Evolutionary conservation across 192 early-diverging fungal species (phyloP).

Genomic region (Podochytrium sp.): DNA sequence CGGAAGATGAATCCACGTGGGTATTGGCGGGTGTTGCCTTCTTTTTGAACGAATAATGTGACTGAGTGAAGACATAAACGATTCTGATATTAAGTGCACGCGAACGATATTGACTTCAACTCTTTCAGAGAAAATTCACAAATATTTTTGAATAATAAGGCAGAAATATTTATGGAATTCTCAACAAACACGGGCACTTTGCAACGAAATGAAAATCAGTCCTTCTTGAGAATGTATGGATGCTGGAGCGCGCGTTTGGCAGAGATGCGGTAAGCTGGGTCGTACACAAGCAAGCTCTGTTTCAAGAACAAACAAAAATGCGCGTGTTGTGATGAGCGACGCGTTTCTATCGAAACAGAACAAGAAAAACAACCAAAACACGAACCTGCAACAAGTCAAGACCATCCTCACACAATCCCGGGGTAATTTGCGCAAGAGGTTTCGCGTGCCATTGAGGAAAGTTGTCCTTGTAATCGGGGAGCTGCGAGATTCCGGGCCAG

Average conservation of each 20-base stretch:
- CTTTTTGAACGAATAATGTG: constrained; percentile 36
- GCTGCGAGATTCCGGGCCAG: constrained; percentile 75
- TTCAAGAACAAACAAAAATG: background rate
- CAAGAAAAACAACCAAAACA: constrained; percentile 4
- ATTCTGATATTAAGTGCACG: no score
- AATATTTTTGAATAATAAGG: background rate
- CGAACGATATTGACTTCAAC: no score
- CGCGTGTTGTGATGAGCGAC: background rate
- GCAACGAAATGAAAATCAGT: background rate
- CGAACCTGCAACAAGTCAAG: constrained; percentile 69
- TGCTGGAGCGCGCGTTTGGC: constrained; percentile 81
- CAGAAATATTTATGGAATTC: background rate
- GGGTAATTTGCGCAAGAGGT: constrained; percentile 52
- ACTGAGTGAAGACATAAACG: background rate
- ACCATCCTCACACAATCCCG: constrained; percentile 63
- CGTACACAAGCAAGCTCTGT: constrained; percentile 72
- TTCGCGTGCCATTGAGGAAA: constrained; percentile 77
- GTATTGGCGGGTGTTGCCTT: constrained; percentile 54
- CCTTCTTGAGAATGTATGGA: constrained; percentile 66
- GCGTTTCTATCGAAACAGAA: background rate
- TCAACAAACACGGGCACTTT: background rate
- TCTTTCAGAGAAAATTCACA: no score
- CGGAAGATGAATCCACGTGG: constrained; percentile 42
- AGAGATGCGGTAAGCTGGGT: constrained; percentile 79
- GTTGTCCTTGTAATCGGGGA: constrained; percentile 81